Evolutionary conservation across 2,329 filamentous ascomycete species (phyloP).

Genomic region (Botryotinia calthae): DNA sequence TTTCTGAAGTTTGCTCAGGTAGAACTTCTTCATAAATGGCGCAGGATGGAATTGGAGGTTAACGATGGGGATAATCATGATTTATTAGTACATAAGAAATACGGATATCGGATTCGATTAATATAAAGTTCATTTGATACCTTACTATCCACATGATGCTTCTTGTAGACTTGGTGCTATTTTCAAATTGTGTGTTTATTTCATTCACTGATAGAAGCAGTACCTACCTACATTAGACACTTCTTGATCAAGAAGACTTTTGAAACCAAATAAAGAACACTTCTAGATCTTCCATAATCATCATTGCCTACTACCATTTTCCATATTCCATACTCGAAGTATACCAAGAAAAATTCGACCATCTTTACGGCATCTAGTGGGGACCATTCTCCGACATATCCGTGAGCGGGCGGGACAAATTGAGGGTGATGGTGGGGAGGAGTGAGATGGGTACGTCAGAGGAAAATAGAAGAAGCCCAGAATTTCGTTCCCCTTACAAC

Average conservation of each 20-base stretch:
- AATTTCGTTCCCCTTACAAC: neutral
- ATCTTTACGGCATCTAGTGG: neutral
- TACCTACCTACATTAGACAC: neutral
- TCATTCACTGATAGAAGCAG: neutral
- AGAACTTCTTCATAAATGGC: neutral
- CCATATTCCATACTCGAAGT: neutral
- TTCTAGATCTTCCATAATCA: neutral
- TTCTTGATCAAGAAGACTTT: neutral
- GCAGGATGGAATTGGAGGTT: neutral
- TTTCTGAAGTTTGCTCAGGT: slow-evolving; percentile 6
- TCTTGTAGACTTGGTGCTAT: neutral
- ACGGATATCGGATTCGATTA: neutral
- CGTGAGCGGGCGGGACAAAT: neutral
- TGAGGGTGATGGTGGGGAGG: neutral
- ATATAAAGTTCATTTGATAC: neutral
- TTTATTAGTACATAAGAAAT: neutral
- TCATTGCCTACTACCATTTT: neutral
- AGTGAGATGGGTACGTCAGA: neutral
- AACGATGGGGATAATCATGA: neutral
- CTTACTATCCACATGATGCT: neutral
- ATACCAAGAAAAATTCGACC: neutral
- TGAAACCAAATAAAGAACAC: neutral
- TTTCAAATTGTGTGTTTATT: neutral
- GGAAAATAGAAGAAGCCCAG: neutral
- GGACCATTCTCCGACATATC: neutral